Percentiles rank a stretch among this genome's conserved stretches.
Evolutionary conservation across 495 filamentous ascomycete species (phyloP).

Genomic region (Daldinia caldariorum): DNA sequence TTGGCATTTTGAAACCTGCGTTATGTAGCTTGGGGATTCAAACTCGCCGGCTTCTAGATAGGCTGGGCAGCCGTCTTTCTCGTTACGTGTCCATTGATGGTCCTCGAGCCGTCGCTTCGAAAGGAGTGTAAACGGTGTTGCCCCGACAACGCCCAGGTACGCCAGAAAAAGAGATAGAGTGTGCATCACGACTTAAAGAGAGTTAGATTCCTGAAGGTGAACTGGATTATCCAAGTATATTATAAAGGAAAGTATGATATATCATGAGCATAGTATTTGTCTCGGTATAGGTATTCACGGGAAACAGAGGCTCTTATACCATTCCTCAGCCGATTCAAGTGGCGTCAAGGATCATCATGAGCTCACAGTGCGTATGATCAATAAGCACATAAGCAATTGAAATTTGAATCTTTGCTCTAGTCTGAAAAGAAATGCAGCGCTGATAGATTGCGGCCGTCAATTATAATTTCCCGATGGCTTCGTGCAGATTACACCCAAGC

Average conservation of each 20-base stretch:
- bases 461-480: slow-evolving; percentile 2
- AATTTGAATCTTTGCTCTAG: background rate
- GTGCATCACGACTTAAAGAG: slow-evolving; percentile 25
- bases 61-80: slow-evolving; percentile 35
- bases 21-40: slow-evolving; percentile 42
- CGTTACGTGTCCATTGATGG: slow-evolving; percentile 35
- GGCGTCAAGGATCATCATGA: no score
- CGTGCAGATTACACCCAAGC: background rate
- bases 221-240: background rate
- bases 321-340: background rate
- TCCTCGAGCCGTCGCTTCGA: slow-evolving; percentile 39
- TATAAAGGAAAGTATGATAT: background rate
- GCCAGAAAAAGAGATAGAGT: slow-evolving; percentile 8
- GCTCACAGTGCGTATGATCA: background rate
- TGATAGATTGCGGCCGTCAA: background rate
- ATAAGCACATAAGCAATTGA: background rate
- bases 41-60: slow-evolving; percentile 41
- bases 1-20: slow-evolving; percentile 32
- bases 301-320: slow-evolving; percentile 23
- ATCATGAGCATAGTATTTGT: background rate
- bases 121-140: slow-evolving; percentile 39
- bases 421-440: slow-evolving; percentile 8
- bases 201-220: background rate
- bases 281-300: background rate
- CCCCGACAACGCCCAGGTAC: slow-evolving; percentile 21